Evolutionary conservation across 1,284 basidiomycete genomes (phyloP).

Genomic region (Inonotus hispidus): DNA sequence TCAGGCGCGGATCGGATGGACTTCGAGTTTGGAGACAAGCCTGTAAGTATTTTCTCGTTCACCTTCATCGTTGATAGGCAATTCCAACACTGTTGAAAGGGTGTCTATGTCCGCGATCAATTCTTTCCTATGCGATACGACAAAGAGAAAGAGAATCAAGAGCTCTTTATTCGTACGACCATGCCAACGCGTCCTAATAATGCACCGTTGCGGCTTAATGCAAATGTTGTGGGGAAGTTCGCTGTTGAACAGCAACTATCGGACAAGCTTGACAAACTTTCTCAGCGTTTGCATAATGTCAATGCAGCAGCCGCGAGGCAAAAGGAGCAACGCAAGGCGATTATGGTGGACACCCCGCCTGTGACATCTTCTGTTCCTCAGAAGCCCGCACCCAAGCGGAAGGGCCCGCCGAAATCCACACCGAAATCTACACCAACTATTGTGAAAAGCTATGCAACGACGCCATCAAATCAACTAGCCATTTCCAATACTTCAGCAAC

Average conservation of each 20-base stretch:
- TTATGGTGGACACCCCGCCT: slow-evolving; percentile 42
- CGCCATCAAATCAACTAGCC: slow-evolving; percentile 9
- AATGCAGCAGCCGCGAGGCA: slow-evolving; percentile 52
- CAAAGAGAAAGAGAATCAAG: slow-evolving; percentile 53
- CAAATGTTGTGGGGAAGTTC: slow-evolving; percentile 63
- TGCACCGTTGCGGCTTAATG: slow-evolving; percentile 64
- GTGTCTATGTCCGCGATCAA: slow-evolving; percentile 54
- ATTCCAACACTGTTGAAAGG: slow-evolving; percentile 34
- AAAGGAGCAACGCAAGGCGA: slow-evolving; percentile 46
- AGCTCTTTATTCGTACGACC: slow-evolving; percentile 61
- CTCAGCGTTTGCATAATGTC: slow-evolving; percentile 50
- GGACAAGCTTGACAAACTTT: slow-evolving; percentile 37
- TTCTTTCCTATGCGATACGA: slow-evolving; percentile 54
- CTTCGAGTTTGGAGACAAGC: slow-evolving; percentile 53
- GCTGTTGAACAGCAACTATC: slow-evolving; percentile 54
- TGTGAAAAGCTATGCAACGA: slow-evolving; percentile 23
- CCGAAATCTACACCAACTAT: slow-evolving; percentile 15
- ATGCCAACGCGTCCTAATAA: slow-evolving; percentile 49
- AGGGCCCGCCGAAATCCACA: slow-evolving; percentile 26
- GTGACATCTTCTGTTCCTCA: slow-evolving; percentile 18
- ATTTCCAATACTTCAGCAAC: background rate
- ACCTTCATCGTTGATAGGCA: background rate
- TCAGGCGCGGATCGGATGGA: slow-evolving; percentile 43
- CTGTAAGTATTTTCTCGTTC: slow-evolving; percentile 37
- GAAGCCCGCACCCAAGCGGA: slow-evolving; percentile 27